Percentiles rank a stretch among this genome's conserved stretches.
These are phyloP conservation scores for Chloris gayana DNA, from an alignment of 176 grass and related monocot species.

Conservation along the genomic window DNA sequence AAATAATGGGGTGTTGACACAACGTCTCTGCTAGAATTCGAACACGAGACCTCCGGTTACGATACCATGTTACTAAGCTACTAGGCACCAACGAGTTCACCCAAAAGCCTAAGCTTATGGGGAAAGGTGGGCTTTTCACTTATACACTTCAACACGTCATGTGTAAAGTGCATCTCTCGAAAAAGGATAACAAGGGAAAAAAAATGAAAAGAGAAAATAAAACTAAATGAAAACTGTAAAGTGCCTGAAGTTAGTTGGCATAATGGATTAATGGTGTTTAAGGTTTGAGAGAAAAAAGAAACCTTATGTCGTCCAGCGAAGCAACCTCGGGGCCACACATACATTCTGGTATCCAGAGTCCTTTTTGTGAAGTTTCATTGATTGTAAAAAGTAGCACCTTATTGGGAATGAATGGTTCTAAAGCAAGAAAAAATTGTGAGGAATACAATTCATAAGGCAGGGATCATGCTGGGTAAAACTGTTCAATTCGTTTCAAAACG, in stretches of 20 bases:
- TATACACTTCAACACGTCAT: too few relatives aligned
- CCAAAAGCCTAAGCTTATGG: too few relatives aligned
- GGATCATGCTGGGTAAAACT: not conserved
- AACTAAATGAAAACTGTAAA: not conserved
- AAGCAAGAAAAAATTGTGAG: constrained; percentile 44
- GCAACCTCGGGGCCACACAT: constrained; percentile 53
- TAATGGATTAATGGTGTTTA: not conserved
- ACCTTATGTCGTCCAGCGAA: constrained; percentile 56
- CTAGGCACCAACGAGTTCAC: too few relatives aligned
- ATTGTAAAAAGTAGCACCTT: constrained; percentile 65
- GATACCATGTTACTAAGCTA: too few relatives aligned
- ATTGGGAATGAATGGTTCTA: constrained; percentile 32
- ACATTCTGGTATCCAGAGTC: constrained; percentile 86
- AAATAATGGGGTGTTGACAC: too few relatives aligned
- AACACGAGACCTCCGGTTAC: too few relatives aligned
- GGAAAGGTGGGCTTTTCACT: too few relatives aligned
- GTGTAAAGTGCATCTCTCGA: too few relatives aligned
- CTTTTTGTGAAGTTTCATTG: constrained; percentile 69
- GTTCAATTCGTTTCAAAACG: constrained; percentile 11
- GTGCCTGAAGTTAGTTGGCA: not conserved
- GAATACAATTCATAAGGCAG: constrained; percentile 29
- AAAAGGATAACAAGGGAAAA: not conserved
- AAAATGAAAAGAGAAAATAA: not conserved
- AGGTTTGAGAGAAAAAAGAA: constrained; percentile 24
- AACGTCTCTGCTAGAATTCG: too few relatives aligned